These are phyloP conservation scores for Asterochloris sp. DNA, from an alignment of 139 green algal species.

Conservation along the genomic window DNA sequence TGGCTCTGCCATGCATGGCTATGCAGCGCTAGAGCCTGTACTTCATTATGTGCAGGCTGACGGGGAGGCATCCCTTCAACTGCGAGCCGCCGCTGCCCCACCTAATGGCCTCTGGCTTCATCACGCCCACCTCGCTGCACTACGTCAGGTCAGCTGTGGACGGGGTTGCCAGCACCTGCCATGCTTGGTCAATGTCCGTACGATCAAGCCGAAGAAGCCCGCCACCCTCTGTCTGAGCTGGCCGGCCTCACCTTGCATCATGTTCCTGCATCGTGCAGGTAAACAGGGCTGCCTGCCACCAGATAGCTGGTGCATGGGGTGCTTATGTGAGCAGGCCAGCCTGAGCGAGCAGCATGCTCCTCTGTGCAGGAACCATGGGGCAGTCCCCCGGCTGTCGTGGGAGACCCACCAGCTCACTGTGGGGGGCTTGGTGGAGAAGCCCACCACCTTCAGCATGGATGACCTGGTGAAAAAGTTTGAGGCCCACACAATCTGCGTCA, in stretches of 20 bases:
- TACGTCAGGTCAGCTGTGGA: slow-evolving; percentile 38
- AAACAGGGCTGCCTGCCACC: neutral
- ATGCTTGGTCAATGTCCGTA: neutral
- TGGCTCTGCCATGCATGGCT: neutral
- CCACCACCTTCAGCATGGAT: slow-evolving; percentile 83
- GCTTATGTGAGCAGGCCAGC: neutral
- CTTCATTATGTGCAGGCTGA: neutral
- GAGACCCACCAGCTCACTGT: slow-evolving; percentile 61
- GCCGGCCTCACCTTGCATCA: neutral
- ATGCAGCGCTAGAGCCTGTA: neutral
- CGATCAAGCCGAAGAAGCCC: neutral
- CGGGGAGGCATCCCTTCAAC: slow-evolving; percentile 91
- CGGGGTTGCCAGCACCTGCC: neutral
- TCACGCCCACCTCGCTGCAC: slow-evolving; percentile 85
- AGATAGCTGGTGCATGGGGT: neutral
- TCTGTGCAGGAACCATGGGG: slow-evolving; percentile 81
- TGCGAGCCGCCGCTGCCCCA: slow-evolving; percentile 80
- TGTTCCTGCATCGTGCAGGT: neutral
- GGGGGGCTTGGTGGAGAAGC: slow-evolving; percentile 71
- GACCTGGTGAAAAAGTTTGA: slow-evolving; percentile 75
- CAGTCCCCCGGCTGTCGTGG: slow-evolving; percentile 64
- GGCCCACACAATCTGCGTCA: slow-evolving; percentile 75
- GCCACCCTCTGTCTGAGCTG: neutral
- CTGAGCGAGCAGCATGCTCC: neutral
- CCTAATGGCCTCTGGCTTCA: slow-evolving; percentile 76